Evolutionary conservation across 2,329 filamentous ascomycete genomes (phyloP).

Genomic region (Lachnellula subtilissima): DNA sequence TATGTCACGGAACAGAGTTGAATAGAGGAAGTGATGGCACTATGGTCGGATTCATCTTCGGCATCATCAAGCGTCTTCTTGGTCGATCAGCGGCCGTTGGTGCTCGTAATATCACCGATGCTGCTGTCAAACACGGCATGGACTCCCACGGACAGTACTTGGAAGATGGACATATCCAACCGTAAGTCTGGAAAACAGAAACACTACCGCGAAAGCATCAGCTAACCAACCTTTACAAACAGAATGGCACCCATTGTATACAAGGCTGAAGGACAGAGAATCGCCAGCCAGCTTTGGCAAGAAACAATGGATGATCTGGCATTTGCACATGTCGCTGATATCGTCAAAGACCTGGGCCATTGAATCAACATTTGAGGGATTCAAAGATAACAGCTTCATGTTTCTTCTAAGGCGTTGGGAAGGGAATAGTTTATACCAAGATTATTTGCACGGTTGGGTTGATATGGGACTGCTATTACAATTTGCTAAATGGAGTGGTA

Average conservation of each 20-base stretch:
- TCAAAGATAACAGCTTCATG: too few species aligned
- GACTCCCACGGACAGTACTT: constrained; percentile 10
- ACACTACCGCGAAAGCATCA: too few species aligned
- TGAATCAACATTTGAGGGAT: neutral
- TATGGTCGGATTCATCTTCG: neutral
- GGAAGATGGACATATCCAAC: constrained; percentile 6
- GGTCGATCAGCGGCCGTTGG: constrained; percentile 2
- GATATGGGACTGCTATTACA: too few species aligned
- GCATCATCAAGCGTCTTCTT: constrained; percentile 1
- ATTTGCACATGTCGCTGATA: constrained; percentile 3
- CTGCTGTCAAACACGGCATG: neutral
- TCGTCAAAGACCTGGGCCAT: neutral
- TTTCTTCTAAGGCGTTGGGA: too few species aligned
- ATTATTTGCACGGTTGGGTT: too few species aligned
- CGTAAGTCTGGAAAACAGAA: neutral
- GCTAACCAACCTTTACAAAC: neutral
- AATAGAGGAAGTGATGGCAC: neutral
- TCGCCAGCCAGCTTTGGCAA: constrained; percentile 3
- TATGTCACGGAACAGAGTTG: constrained; percentile 3
- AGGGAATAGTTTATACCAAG: too few species aligned
- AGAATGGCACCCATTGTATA: constrained; percentile 5
- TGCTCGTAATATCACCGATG: constrained; percentile 6
- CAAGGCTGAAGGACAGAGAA: neutral
- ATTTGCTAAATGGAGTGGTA: too few species aligned
- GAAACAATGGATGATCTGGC: constrained; percentile 11